Conservation (phyloP, 2,329 filamentous ascomycete species). For the Ophiostoma sp. region DNA sequence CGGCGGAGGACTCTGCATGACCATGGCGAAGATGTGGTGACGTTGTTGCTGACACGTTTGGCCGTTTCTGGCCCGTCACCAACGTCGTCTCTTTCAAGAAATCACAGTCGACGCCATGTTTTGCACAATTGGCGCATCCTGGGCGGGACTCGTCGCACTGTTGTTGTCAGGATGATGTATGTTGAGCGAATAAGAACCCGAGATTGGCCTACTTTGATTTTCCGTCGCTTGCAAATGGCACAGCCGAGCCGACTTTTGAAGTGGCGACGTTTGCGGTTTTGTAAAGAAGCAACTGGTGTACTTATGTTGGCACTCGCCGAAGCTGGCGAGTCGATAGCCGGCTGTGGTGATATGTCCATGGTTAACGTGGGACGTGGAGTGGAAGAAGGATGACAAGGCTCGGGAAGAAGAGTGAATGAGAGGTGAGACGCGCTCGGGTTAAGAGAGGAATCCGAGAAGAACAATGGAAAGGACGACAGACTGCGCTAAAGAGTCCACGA, state of each 20-base stretch:
- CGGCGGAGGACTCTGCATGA: not conserved
- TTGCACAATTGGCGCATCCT: conserved; percentile 2
- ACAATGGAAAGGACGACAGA: too few relatives aligned
- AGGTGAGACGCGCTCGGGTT: not conserved
- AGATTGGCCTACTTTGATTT: not conserved
- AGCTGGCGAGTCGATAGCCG: not conserved
- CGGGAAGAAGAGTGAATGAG: not conserved
- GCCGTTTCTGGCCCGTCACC: not conserved
- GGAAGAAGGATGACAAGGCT: not conserved
- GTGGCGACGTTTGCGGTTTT: not conserved
- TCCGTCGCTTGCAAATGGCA: not conserved
- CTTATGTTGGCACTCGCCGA: not conserved
- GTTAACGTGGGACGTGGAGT: not conserved
- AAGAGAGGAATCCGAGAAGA: not conserved
- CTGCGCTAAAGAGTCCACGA: not conserved
- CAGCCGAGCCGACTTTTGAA: not conserved
- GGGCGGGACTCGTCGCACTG: conserved; percentile 9
- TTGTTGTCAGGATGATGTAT: not conserved
- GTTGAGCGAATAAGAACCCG: not conserved
- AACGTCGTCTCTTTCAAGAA: not conserved
- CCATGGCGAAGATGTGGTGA: not conserved
- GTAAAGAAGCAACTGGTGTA: not conserved
- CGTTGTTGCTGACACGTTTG: too few relatives aligned
- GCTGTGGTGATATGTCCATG: not conserved
- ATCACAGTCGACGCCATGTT: conserved; percentile 1